Evolutionary conservation across 2,329 filamentous ascomycete genomes (phyloP), one percentile per base, ranked within the genome.

Genomic region (Colletotrichum tropicale): DNA sequence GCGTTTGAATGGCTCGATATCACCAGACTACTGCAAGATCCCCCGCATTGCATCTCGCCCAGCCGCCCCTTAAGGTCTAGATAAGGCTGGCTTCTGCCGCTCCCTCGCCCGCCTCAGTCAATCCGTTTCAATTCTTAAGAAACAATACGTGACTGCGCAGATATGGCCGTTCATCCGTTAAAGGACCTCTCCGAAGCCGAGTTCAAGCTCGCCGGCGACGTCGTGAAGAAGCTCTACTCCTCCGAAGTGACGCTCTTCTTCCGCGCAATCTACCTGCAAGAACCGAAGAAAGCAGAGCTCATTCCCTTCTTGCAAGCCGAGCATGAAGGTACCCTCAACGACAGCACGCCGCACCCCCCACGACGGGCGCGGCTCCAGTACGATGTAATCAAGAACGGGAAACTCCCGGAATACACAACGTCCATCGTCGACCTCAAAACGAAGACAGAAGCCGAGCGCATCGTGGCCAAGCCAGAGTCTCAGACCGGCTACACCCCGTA

Each of bases 221-320:
- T 81, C 77, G 81, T 90, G 38, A 78, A 89, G 48, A 83, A 84
- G 43, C 73, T 78, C 10, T 78, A 83, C 21, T 77, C 74, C 18
- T 3, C 79, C 18, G 75, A 77, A 6, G 74, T 75, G 5, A 67
- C 79, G 15, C 76, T 86, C 28, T 84, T 81, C 76, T 87, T 86
- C 86, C 93, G 94, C 80, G 87, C 89, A 66, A 90, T 95, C 48
- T 93, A 89, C 64, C 85, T 93, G 8, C 86, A 92, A 56, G 92
- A 94, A 78, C 92, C 92, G 2, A 85, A 87, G 32, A 94, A 93
- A 83, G 85, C 85, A 48, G 87, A 91, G 48, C 86, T 93, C 9
- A 81, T 92, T 8, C 87, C 87, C 2, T 94, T 92, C 79, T 85
- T 94, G 26, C 89, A 92, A 65, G 91, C 90, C 5, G 92, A 94